Evolutionary conservation across 345 rosid species (phyloP).

Genomic region (Salix dunnii): DNA sequence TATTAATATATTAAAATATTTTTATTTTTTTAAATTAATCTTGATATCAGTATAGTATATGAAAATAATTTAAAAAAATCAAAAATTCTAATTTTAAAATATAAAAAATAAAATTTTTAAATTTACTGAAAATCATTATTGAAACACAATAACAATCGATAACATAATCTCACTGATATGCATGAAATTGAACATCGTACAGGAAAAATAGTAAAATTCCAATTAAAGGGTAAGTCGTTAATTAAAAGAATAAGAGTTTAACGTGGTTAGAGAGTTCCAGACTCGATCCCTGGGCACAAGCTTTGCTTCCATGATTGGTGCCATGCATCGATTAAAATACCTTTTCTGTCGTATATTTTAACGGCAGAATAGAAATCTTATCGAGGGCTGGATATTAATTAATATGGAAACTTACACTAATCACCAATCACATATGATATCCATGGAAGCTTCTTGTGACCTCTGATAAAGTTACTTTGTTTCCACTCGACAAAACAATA

Average conservation of each 20-base stretch:
- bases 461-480: slow-evolving; percentile 23
- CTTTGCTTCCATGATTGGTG: not conserved
- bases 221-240: not conserved
- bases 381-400: not conserved
- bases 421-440: not conserved
- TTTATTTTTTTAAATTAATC: too few relatives aligned
- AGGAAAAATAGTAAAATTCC: not conserved
- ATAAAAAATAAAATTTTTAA: too few relatives aligned
- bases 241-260: not conserved
- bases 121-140: too few relatives aligned
- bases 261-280: not conserved
- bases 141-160: too few relatives aligned
- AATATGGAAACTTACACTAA: not conserved
- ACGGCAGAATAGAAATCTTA: not conserved
- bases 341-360: not conserved
- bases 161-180: too few relatives aligned
- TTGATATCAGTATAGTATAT: too few relatives aligned
- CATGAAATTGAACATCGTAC: not conserved
- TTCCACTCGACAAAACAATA: not conserved
- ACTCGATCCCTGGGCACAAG: not conserved
- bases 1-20: too few relatives aligned
- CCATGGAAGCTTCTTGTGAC: slow-evolving; percentile 19
- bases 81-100: too few relatives aligned
- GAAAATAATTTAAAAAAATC: too few relatives aligned
- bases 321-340: not conserved